phyloP scores from a whole-genome alignment of 768 basidiomycete species.

The Podaxis carcinomalis region DNA sequence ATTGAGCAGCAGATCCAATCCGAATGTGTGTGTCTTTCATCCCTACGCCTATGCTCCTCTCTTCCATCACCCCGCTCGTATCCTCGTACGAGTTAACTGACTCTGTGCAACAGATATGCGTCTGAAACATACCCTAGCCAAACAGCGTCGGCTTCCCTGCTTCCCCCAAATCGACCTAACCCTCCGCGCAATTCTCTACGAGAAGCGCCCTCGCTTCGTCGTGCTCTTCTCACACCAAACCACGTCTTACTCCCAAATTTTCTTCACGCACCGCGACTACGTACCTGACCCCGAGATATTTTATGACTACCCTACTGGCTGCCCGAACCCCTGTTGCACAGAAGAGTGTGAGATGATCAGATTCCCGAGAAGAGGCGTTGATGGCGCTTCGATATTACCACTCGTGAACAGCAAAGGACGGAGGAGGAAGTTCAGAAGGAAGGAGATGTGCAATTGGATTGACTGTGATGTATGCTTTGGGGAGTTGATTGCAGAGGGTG shows the following conservation, averaged over 20 bases:
- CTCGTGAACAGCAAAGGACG: constrained; percentile 29
- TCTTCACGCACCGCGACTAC: constrained; percentile 68
- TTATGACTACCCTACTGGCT: constrained; percentile 75
- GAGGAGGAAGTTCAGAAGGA: constrained; percentile 41
- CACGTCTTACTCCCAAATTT: constrained; percentile 76
- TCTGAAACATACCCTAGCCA: constrained; percentile 59
- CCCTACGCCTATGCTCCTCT: neutral
- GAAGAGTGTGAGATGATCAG: constrained; percentile 83
- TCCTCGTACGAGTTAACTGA: neutral
- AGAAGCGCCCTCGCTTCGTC: constrained; percentile 73
- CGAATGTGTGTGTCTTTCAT: constrained; percentile 57
- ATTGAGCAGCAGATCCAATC: constrained; percentile 64
- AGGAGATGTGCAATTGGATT: constrained; percentile 82
- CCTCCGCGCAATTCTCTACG: constrained; percentile 69
- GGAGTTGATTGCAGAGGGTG: constrained; percentile 27
- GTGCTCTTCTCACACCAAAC: constrained; percentile 78
- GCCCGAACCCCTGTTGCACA: constrained; percentile 73
- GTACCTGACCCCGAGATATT: constrained; percentile 72
- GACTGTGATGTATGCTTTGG: constrained; percentile 64
- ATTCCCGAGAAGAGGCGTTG: constrained; percentile 63
- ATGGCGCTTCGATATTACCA: constrained; percentile 57
- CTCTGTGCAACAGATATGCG: constrained; percentile 47
- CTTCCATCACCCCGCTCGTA: neutral
- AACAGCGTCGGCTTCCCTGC: constrained; percentile 70
- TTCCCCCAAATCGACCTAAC: constrained; percentile 81